Evolutionary conservation across 768 basidiomycete genomes (phyloP).

Genomic region (Galerina sulciceps): DNA sequence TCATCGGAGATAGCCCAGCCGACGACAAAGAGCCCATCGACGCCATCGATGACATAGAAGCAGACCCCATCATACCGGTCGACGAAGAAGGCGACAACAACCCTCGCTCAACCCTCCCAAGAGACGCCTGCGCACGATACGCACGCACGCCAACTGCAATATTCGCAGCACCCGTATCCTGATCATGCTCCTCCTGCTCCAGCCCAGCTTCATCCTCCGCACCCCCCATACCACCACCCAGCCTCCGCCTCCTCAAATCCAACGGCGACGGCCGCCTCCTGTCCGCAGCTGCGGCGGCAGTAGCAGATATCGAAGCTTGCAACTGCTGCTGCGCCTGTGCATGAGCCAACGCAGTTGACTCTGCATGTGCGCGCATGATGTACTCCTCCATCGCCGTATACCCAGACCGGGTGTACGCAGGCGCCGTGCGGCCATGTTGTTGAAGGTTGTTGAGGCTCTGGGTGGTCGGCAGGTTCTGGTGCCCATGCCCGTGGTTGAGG

Average conservation of each 20-base stretch:
- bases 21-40: slow-evolving; percentile 5
- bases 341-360: slow-evolving; percentile 27
- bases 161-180: slow-evolving; percentile 27
- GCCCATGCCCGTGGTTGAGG: not conserved
- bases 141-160: slow-evolving; percentile 46
- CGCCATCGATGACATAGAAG: slow-evolving; percentile 11
- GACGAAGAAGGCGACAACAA: slow-evolving; percentile 17
- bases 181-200: not conserved
- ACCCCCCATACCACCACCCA: not conserved
- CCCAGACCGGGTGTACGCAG: slow-evolving; percentile 42
- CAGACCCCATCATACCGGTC: slow-evolving; percentile 2
- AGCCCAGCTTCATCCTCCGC: slow-evolving; percentile 19
- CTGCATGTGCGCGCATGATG: slow-evolving; percentile 61
- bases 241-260: slow-evolving; percentile 30
- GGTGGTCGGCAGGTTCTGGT: slow-evolving; percentile 8
- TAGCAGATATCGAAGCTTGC: not conserved
- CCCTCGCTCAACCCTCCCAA: slow-evolving; percentile 21
- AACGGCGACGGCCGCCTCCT: slow-evolving; percentile 40
- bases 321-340: slow-evolving; percentile 17
- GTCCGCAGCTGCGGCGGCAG: slow-evolving; percentile 6
- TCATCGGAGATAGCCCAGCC: not conserved
- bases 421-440: slow-evolving; percentile 24
- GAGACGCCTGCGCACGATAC: slow-evolving; percentile 41
- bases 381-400: slow-evolving; percentile 74
- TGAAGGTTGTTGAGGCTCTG: slow-evolving; percentile 23